Evolutionary conservation across 2,329 filamentous ascomycete genomes (phyloP), one percentile per base, ranked within the genome.

Genomic region (Phialemonium atrogriseum): DNA sequence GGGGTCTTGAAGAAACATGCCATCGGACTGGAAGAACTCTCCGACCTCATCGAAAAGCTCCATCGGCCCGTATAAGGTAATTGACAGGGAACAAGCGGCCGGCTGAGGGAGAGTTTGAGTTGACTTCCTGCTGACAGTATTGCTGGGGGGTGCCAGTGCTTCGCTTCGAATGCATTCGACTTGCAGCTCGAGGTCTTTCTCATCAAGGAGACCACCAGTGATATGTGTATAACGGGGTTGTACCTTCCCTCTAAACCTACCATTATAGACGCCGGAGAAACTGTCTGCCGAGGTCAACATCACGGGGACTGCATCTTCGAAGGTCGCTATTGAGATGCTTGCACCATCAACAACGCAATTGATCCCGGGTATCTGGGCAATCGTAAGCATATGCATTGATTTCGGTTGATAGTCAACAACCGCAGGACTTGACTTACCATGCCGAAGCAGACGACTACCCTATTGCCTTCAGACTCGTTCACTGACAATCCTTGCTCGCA

Each of bases 1-100:
- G 3, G 56, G 55, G 29, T 61, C 56, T 17, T 60, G 58, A 0
- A 61, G 36, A 27, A 48, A 59, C 0, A 56, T 29, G 0, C 53
- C 44, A 12, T 51, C 44, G 0, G 50, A 37, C 7, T 58, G 42
- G 13, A 57, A 51, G 38, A 46, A 59, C 1, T 8, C 7, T 1
- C 48, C 48, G 3, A 59, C 35, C 5, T 54, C 48, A 0, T 54
- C 47, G 1, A 46, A 48, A 5, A 55, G 22, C 0, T 43, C 39
- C 0, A 27, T 2, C 1, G 52, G 49, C 0, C 56, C 57, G 24
- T 55, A 60, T 0, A 61, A 20, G 1, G 44, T 52, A 2, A 60
- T 46, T 8, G 24, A 10, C 24, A 25, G 16, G 24, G 24, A 25
- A 14, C n/a, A 25, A 13, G 4, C 16, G 24, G 11, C 24, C 4